These are phyloP conservation scores for Eucalyptus sideroxylon DNA, from an alignment of 345 rosid genomes.

Conservation along the genomic window DNA sequence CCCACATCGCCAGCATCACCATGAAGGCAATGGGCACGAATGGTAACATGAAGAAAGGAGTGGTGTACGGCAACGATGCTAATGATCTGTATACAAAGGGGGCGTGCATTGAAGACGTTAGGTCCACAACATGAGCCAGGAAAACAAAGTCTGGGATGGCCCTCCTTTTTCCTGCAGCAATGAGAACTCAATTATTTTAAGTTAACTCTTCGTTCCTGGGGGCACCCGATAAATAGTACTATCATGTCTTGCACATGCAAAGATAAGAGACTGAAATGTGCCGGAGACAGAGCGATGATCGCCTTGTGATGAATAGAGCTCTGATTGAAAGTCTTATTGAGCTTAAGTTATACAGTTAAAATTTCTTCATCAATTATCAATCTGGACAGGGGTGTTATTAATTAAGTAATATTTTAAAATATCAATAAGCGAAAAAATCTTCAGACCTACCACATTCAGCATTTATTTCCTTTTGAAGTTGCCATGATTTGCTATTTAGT, in stretches of 20 bases:
- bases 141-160: slow-evolving; percentile 81
- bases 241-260: not conserved
- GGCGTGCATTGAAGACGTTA: slow-evolving; percentile 48
- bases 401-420: not conserved
- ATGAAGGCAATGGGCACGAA: slow-evolving; percentile 29
- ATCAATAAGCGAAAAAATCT: not conserved
- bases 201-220: not conserved
- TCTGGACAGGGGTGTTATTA: not conserved
- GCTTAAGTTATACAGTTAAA: not conserved
- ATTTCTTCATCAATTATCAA: not conserved
- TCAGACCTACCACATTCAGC: slow-evolving; percentile 32
- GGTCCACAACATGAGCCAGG: slow-evolving; percentile 85
- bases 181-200: not conserved
- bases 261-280: not conserved
- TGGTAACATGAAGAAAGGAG: slow-evolving; percentile 29
- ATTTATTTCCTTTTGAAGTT: slow-evolving; percentile 38
- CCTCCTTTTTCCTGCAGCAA: slow-evolving; percentile 29
- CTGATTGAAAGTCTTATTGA: not conserved
- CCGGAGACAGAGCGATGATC: not conserved
- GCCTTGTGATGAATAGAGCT: not conserved
- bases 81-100: slow-evolving; percentile 50
- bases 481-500: slow-evolving; percentile 62
- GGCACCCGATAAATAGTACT: not conserved
- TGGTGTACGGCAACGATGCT: slow-evolving; percentile 45
- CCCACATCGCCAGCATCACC: slow-evolving; percentile 59